These are phyloP conservation scores for Fusarium virguliforme DNA, from an alignment of 2,329 filamentous ascomycete species.

Conservation along the genomic window DNA sequence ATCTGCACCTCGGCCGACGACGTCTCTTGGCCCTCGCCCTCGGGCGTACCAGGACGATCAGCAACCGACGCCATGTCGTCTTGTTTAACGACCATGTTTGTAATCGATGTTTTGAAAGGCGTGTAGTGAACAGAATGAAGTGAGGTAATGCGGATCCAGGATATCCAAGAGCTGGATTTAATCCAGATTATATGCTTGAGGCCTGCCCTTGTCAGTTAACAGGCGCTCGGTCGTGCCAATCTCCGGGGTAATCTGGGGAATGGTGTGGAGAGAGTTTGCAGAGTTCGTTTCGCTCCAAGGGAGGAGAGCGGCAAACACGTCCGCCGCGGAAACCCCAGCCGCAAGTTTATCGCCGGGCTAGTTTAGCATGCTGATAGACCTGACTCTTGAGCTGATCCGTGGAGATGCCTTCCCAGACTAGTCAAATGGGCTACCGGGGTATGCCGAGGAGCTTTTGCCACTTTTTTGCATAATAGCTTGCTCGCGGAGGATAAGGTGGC, in stretches of 20 bases:
- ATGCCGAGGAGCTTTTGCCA: too few species aligned
- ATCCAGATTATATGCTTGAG: neutral
- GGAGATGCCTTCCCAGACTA: too few species aligned
- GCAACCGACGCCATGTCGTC: neutral
- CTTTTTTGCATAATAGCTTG: too few species aligned
- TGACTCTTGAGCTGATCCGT: neutral
- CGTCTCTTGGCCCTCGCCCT: neutral
- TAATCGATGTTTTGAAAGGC: neutral
- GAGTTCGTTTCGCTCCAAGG: neutral
- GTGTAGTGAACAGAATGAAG: neutral
- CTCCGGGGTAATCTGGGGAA: neutral
- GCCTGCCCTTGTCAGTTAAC: neutral
- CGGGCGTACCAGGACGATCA: neutral
- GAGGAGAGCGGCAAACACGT: neutral
- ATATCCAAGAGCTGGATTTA: neutral
- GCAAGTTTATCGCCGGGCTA: neutral
- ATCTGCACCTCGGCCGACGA: neutral
- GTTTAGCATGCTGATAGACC: neutral
- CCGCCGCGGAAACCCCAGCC: neutral
- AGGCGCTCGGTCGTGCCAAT: neutral
- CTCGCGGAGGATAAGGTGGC: too few species aligned
- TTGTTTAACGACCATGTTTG: neutral
- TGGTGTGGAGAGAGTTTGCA: neutral
- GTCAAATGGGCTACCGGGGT: too few species aligned
- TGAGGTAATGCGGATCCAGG: neutral